Conservation (phyloP, 1,139 yeast species). For the Geotrichum australiense region DNA sequence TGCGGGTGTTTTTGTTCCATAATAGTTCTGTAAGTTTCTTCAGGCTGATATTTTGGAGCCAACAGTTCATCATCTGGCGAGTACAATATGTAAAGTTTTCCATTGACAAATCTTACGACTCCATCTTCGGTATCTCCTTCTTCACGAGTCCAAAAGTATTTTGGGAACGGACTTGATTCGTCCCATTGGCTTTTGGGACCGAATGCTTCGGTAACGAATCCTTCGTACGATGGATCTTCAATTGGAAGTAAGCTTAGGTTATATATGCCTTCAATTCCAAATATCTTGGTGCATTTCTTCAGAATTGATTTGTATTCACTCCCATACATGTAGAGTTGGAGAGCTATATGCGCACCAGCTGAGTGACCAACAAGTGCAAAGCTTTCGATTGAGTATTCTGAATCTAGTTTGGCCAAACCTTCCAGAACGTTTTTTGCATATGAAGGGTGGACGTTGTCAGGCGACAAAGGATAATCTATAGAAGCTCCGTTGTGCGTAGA, state of each 20-base stretch:
- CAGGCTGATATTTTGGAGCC: slow-evolving; percentile 29
- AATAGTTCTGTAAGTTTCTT: slow-evolving; percentile 19
- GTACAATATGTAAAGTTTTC: slow-evolving; percentile 30
- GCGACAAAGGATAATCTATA: slow-evolving; percentile 60
- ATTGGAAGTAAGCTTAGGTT: slow-evolving; percentile 37
- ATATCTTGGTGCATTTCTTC: slow-evolving; percentile 23
- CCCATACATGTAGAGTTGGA: slow-evolving; percentile 42
- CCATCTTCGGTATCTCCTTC: background rate
- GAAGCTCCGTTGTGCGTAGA: slow-evolving; percentile 32
- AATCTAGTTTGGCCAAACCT: slow-evolving; percentile 38
- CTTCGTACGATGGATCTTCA: slow-evolving; percentile 42
- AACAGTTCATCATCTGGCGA: slow-evolving; percentile 37
- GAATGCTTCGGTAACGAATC: slow-evolving; percentile 44
- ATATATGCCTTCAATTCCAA: slow-evolving; percentile 49
- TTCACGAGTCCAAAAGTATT: slow-evolving; percentile 11
- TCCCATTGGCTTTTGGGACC: slow-evolving; percentile 30
- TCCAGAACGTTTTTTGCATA: slow-evolving; percentile 52
- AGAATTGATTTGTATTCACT: slow-evolving; percentile 2
- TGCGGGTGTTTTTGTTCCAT: background rate
- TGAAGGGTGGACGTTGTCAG: slow-evolving; percentile 49
- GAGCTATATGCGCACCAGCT: slow-evolving; percentile 67
- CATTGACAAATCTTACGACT: slow-evolving; percentile 9
- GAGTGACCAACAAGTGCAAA: slow-evolving; percentile 63
- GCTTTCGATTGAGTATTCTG: slow-evolving; percentile 29
- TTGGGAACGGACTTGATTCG: slow-evolving; percentile 26